Percentiles rank a stretch among this genome's conserved stretches.
Conservation (phyloP, 371 early-diverging fungal species). For the Sporodiniella umbellata region DNA sequence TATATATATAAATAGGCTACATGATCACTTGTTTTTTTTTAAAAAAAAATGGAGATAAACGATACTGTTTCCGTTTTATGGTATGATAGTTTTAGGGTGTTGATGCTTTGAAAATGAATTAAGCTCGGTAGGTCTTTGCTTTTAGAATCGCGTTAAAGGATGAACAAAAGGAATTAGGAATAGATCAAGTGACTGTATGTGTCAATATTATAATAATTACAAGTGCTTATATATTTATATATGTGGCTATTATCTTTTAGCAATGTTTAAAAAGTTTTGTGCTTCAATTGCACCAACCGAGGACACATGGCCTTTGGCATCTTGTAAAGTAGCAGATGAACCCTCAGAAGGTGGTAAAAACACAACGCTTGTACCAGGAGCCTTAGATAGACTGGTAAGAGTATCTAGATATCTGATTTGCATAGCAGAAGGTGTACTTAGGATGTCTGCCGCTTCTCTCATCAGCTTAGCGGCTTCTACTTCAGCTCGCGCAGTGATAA, state of each 20-base stretch:
- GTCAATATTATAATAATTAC: too few relatives aligned
- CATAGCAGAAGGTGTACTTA: constrained; percentile 73
- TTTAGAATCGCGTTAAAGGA: too few relatives aligned
- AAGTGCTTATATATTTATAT: too few relatives aligned
- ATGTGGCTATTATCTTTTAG: background rate
- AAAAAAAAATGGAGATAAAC: too few relatives aligned
- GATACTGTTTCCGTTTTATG: too few relatives aligned
- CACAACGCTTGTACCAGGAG: constrained; percentile 56
- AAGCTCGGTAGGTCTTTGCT: too few relatives aligned
- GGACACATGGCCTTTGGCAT: background rate
- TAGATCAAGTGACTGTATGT: too few relatives aligned
- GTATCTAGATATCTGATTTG: constrained; percentile 92
- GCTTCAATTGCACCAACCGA: constrained; percentile 3
- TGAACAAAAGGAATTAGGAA: too few relatives aligned
- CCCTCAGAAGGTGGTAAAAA: constrained; percentile 59
- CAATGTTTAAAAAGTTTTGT: constrained; percentile 4
- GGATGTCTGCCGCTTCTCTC: constrained; percentile 84
- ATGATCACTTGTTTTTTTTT: too few relatives aligned
- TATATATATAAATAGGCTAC: too few relatives aligned
- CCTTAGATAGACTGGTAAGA: constrained; percentile 65
- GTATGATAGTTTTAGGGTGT: too few relatives aligned
- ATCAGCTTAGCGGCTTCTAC: constrained; percentile 91
- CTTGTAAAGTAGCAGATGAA: background rate
- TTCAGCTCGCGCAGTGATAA: constrained; percentile 89
- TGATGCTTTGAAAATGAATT: too few relatives aligned